These are phyloP conservation scores for Lasiodiplodia gonubiensis DNA, from an alignment of 2,329 filamentous ascomycete species.

Conservation along the genomic window DNA sequence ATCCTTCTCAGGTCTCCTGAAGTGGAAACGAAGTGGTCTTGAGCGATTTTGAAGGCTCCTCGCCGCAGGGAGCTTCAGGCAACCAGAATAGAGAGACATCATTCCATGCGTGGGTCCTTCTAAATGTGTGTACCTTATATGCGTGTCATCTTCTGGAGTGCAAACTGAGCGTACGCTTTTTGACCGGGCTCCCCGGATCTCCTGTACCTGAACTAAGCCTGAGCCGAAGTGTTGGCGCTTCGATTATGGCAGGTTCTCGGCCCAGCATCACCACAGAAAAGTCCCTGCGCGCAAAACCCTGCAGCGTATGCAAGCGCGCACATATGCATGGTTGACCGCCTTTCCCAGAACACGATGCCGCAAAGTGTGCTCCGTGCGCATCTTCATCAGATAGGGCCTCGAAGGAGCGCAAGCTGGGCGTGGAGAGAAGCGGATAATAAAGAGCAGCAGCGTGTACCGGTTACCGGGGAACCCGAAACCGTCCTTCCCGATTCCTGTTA, in stretches of 20 bases:
- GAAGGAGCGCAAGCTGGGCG: background rate
- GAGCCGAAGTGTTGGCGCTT: constrained; percentile 3
- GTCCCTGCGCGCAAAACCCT: background rate
- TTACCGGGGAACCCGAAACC: background rate
- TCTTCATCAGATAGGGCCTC: background rate
- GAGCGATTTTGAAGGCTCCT: constrained; percentile 2
- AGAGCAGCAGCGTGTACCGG: background rate
- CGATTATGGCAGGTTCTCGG: constrained; percentile 15
- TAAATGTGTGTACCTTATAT: background rate
- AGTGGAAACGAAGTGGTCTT: background rate
- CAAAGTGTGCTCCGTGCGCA: background rate
- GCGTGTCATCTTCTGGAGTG: background rate
- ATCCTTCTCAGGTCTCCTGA: constrained; percentile 10
- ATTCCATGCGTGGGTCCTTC: background rate
- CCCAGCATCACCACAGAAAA: background rate
- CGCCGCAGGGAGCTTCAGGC: background rate
- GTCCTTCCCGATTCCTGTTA: background rate
- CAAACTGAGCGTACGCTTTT: background rate
- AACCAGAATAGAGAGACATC: background rate
- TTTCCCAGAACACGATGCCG: background rate
- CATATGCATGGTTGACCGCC: constrained; percentile 12
- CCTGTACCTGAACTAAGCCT: constrained; percentile 8
- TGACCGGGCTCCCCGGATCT: constrained; percentile 12
- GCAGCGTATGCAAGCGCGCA: background rate
- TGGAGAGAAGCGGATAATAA: background rate